Evolutionary conservation across 495 filamentous ascomycete genomes (phyloP).

Genomic region (Aspergillus saccharolyticus): DNA sequence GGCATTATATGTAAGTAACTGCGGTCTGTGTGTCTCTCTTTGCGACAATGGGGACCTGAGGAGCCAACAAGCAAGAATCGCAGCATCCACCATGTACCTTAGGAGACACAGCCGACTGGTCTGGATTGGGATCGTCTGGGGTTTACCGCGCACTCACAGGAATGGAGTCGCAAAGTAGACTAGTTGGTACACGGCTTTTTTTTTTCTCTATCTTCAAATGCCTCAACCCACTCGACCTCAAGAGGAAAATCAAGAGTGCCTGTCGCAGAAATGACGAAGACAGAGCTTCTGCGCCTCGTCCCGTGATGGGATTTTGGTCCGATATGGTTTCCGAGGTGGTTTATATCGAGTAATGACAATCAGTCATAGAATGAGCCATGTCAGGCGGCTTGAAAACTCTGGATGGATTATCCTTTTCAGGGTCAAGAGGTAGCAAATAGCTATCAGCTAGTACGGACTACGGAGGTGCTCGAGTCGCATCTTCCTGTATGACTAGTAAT

Average conservation of each 20-base stretch:
- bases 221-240: background rate
- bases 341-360: constrained; percentile 22
- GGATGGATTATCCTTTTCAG: background rate
- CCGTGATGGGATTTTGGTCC: constrained; percentile 6
- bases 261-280: background rate
- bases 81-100: background rate
- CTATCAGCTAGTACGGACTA: too few relatives aligned
- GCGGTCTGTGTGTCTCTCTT: constrained; percentile 5
- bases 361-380: constrained; percentile 14
- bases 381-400: constrained; percentile 3
- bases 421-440: background rate
- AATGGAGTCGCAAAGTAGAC: background rate
- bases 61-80: constrained; percentile 1
- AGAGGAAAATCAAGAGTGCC: background rate
- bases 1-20: constrained; percentile 2
- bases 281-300: background rate
- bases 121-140: constrained; percentile 20
- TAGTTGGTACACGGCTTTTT: background rate
- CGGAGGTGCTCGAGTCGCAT: too few relatives aligned
- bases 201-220: too few relatives aligned
- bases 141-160: constrained; percentile 5
- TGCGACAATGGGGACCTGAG: constrained; percentile 5
- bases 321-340: constrained; percentile 13
- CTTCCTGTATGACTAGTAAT: background rate
- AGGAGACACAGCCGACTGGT: constrained; percentile 6